phyloP scores from a whole-genome alignment of 148 eudicot species.

The Nepenthes gracilis region DNA sequence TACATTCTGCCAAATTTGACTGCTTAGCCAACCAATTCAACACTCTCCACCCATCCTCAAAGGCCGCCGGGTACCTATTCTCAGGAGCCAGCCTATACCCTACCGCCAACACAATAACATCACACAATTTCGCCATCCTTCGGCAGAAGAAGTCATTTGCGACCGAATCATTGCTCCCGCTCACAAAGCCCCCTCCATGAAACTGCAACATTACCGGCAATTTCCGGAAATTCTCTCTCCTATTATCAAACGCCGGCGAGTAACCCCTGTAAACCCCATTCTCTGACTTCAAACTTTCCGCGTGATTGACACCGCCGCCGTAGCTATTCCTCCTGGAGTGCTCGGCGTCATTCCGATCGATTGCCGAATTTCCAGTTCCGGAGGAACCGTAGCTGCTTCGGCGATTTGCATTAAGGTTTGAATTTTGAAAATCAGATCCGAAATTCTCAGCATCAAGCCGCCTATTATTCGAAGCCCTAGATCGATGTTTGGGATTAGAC shows the following conservation, averaged over 20 bases:
- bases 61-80: conserved; percentile 79
- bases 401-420: conserved; percentile 11
- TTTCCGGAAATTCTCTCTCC: conserved; percentile 27
- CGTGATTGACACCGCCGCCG: conserved; percentile 25
- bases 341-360: conserved; percentile 10
- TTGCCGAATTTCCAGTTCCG: not conserved
- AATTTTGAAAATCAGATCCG: conserved; percentile 10
- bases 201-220: conserved; percentile 88
- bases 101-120: conserved; percentile 73
- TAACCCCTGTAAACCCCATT: conserved; percentile 47
- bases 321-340: conserved; percentile 38
- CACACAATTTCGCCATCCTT: conserved; percentile 72
- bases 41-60: conserved; percentile 90
- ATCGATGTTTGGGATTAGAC: conserved; percentile 6
- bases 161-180: conserved; percentile 80
- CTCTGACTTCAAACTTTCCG: conserved; percentile 19
- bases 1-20: conserved; percentile 89
- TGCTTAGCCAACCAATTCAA: conserved; percentile 87
- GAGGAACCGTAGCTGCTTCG: conserved; percentile 47
- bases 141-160: conserved; percentile 83
- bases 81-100: conserved; percentile 94
- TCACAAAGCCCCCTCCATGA: conserved; percentile 94
- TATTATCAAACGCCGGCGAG: conserved; percentile 27
- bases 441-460: conserved; percentile 13
- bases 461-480: conserved; percentile 12